Conservation (phyloP, 164 flowering plant genomes). For the Piper longum region DNA sequence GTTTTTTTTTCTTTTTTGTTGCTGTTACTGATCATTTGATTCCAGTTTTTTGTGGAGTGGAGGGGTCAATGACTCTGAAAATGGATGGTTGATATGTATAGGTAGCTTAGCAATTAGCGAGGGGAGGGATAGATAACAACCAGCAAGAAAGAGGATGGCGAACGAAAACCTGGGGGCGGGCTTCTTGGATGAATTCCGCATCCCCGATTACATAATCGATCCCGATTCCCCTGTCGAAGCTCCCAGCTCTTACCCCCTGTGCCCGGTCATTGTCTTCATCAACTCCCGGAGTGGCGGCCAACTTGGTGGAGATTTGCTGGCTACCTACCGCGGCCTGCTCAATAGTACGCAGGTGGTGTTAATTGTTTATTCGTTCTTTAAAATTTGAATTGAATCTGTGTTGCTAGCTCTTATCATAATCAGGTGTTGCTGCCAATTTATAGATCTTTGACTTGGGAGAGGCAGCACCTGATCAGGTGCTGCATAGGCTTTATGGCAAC, state of each 20-base stretch:
- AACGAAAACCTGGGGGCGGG: conserved; percentile 7
- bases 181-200: conserved; percentile 33
- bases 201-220: conserved; percentile 54
- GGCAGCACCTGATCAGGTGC: conserved; percentile 55
- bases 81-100: too few species aligned
- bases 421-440: conserved; percentile 2
- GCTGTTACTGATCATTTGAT: too few species aligned
- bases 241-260: conserved; percentile 19
- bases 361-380: too few species aligned
- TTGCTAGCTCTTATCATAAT: too few species aligned
- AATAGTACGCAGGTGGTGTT: conserved; percentile 51
- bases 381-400: too few species aligned
- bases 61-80: too few species aligned
- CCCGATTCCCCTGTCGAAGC: conserved; percentile 15
- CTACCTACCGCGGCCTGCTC: conserved; percentile 44
- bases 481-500: conserved; percentile 36
- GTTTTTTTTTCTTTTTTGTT: too few species aligned
- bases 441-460: conserved; percentile 73
- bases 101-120: too few species aligned
- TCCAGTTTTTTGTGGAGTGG: too few species aligned
- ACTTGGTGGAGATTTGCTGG: conserved; percentile 61
- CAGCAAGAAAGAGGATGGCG: too few species aligned
- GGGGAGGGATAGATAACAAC: too few species aligned
- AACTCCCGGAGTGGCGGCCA: conserved; percentile 84
- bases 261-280: conserved; percentile 73